These are phyloP conservation scores for Mycena metata DNA, from an alignment of 768 basidiomycete genomes.

Conservation along the genomic window DNA sequence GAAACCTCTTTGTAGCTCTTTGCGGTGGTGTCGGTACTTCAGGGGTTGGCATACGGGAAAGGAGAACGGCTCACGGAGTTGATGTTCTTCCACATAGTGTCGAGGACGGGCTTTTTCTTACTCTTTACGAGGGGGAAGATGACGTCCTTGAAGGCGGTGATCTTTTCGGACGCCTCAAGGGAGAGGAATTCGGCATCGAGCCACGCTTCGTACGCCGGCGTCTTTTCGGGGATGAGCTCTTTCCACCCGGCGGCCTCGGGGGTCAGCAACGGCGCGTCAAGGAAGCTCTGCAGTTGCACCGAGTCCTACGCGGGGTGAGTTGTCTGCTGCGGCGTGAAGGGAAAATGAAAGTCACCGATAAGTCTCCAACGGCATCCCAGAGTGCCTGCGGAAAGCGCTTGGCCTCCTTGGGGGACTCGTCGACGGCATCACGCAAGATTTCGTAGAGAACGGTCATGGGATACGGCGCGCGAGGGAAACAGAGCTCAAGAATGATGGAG, in stretches of 20 bases:
- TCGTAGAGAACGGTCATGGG: slow-evolving; percentile 75
- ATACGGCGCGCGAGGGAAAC: slow-evolving; percentile 78
- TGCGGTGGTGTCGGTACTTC: slow-evolving; percentile 29
- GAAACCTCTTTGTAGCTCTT: slow-evolving; percentile 72
- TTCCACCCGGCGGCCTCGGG: slow-evolving; percentile 69
- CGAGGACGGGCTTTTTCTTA: slow-evolving; percentile 62
- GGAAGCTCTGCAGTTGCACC: slow-evolving; percentile 73
- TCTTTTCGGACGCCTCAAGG: slow-evolving; percentile 64
- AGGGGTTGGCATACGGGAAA: neutral
- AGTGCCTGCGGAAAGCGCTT: slow-evolving; percentile 83
- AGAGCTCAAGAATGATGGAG: slow-evolving; percentile 86
- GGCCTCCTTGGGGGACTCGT: slow-evolving; percentile 80
- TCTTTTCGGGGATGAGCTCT: slow-evolving; percentile 62
- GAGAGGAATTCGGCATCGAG: slow-evolving; percentile 77
- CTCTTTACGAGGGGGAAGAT: slow-evolving; percentile 73
- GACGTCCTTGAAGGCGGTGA: slow-evolving; percentile 65
- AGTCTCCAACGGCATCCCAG: slow-evolving; percentile 87
- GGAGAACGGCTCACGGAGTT: slow-evolving; percentile 61
- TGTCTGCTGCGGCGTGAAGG: slow-evolving; percentile 3
- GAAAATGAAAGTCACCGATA: slow-evolving; percentile 71
- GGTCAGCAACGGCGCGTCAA: slow-evolving; percentile 73
- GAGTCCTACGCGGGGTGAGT: slow-evolving; percentile 59
- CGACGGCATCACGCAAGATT: slow-evolving; percentile 77
- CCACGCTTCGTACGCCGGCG: slow-evolving; percentile 76
- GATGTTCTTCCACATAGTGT: slow-evolving; percentile 75